Evolutionary conservation across 1,284 basidiomycete genomes (phyloP).

Genomic region (Austroboletus novae-zelandiae): DNA sequence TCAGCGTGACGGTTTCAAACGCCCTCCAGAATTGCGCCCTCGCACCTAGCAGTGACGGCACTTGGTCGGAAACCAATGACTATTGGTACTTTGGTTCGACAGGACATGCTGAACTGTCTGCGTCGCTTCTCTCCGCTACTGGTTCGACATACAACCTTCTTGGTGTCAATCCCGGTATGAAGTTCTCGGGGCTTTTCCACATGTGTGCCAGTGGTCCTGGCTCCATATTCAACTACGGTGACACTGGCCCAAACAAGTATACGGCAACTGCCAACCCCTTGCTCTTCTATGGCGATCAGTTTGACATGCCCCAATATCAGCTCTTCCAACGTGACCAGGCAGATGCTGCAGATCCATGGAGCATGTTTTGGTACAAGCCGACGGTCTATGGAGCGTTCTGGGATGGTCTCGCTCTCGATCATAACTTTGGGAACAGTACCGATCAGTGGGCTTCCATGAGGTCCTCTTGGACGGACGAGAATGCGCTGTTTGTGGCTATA

Average conservation of each 20-base stretch:
- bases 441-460: slow-evolving; percentile 92
- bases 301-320: slow-evolving; percentile 68
- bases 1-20: slow-evolving; percentile 69
- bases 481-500: slow-evolving; percentile 83
- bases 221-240: slow-evolving; percentile 89
- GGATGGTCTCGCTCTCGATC: slow-evolving; percentile 82
- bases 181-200: slow-evolving; percentile 83
- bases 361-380: slow-evolving; percentile 98
- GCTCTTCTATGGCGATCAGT: slow-evolving; percentile 70
- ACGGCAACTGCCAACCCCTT: slow-evolving; percentile 78
- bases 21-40: slow-evolving; percentile 79
- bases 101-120: slow-evolving; percentile 88
- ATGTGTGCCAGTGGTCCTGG: slow-evolving; percentile 87
- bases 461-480: slow-evolving; percentile 87
- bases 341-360: slow-evolving; percentile 89
- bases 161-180: slow-evolving; percentile 65
- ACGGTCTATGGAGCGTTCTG: slow-evolving; percentile 85
- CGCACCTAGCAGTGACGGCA: slow-evolving; percentile 72
- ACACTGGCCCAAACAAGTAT: slow-evolving; percentile 95
- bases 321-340: slow-evolving; percentile 92
- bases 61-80: slow-evolving; percentile 95
- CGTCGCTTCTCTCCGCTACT: slow-evolving; percentile 81
- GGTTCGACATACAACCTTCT: slow-evolving; percentile 82
- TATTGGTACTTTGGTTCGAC: slow-evolving; percentile 97
- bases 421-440: slow-evolving; percentile 67